Evolutionary conservation across 1,284 basidiomycete genomes (phyloP).

Genomic region (Neonothopanus nambi): DNA sequence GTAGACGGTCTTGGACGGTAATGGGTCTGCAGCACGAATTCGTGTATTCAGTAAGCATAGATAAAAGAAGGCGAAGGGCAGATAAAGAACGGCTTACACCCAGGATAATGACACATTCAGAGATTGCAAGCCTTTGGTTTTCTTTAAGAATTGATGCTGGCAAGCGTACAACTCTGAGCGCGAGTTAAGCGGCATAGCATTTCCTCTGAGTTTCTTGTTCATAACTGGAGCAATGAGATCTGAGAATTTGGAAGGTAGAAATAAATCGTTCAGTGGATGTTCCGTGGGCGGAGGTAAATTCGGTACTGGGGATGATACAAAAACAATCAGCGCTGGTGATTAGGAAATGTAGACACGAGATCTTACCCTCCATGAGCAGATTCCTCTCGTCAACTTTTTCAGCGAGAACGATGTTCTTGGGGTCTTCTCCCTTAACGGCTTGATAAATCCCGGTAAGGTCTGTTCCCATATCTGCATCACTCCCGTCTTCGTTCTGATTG

Average conservation of each 20-base stretch:
- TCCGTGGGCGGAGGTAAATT: constrained; percentile 9
- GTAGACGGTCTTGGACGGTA: constrained; percentile 35
- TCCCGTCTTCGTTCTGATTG: no score
- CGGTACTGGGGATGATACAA: constrained; percentile 1
- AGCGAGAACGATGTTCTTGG: constrained; percentile 44
- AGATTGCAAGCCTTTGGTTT: constrained; percentile 58
- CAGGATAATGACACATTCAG: constrained; percentile 66
- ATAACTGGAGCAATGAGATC: constrained; percentile 29
- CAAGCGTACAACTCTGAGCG: neutral
- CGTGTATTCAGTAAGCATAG: neutral
- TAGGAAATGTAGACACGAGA: neutral
- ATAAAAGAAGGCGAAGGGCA: no score
- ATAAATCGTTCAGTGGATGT: constrained; percentile 30
- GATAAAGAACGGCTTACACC: no score
- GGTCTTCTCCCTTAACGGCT: constrained; percentile 27
- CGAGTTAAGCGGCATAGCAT: neutral
- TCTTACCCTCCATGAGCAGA: constrained; percentile 53
- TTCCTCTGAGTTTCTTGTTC: constrained; percentile 13
- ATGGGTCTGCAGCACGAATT: constrained; percentile 37
- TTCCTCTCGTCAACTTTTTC: constrained; percentile 52
- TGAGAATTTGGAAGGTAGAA: constrained; percentile 35
- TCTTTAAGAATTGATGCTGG: constrained; percentile 40
- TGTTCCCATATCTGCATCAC: neutral
- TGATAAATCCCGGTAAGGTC: neutral
- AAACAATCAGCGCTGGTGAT: constrained; percentile 8